Evolutionary conservation across 768 basidiomycete species (phyloP), one percentile per base, ranked within the genome.

Genomic region (Lentinus tigrinus): DNA sequence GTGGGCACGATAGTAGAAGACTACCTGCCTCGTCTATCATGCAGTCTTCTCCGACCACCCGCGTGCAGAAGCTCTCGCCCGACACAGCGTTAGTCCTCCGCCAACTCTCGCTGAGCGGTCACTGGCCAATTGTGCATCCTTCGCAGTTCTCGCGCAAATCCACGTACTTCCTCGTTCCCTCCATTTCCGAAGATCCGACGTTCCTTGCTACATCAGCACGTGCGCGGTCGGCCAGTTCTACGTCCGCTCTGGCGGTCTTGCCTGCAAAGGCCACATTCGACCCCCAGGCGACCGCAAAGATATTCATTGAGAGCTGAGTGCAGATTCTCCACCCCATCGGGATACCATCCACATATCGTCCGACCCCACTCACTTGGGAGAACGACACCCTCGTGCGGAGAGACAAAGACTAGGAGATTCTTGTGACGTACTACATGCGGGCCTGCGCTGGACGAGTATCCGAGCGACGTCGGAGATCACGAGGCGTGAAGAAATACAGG

Each of bases 371-470:
- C 19, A 85, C 98, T 2, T 79, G 96, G n/a, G 97, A 98, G 75
- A 99, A 99, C 70, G 95, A 98, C 52, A 98, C 97, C 2, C 82
- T 98, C 38, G 95, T 99, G 43, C 78, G 96, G 64, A 79, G 96
- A 70, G 96, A 99, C 77, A 98, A 98, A 78, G 93, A 98, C 73
- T 97, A 98, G 74, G 97, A 99, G 78, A 95, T 98, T 34, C 84
- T 99, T 27, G 90, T 99, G 61, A 93, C 91, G 72, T 99, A 99
- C 72, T 93, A 98, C 64, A 96, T 99, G 16, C 96, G 85, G 85
- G 0, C 75, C 83, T 2, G 77, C 74, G 28, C 75, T 96, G 64
- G 82, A 83, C 46, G 89, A 79, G 3, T 87, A 87, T 66, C 87
- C 80, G 61, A 91, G 84, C 58, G 92, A 91, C 63, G 75, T 85